Evolutionary conservation across 1,139 yeast genomes (phyloP).

Genomic region (Suhomyces panamericanus): DNA sequence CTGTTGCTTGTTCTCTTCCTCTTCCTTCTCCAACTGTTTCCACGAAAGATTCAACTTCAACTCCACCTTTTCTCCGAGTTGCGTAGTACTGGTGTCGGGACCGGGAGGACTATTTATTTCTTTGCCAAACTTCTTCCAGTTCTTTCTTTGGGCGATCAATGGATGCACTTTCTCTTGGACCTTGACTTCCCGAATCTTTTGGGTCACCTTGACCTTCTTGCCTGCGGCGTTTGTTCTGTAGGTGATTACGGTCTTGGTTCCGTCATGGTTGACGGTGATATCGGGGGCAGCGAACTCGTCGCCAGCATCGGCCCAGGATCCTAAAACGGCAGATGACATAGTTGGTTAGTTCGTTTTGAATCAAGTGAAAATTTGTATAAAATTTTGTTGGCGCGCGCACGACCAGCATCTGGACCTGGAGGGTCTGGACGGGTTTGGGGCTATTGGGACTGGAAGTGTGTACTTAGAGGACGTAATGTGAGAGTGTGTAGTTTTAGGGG

Average conservation of each 20-base stretch:
- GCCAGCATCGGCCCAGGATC: constrained; percentile 69
- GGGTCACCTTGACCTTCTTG: constrained; percentile 84
- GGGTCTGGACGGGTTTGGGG: not conserved
- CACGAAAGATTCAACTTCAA: constrained; percentile 69
- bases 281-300: constrained; percentile 68
- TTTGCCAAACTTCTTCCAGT: constrained; percentile 81
- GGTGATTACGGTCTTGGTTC: constrained; percentile 84
- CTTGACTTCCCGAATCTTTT: constrained; percentile 72
- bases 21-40: constrained; percentile 62
- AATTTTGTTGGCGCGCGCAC: constrained; percentile 10
- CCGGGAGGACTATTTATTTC: constrained; percentile 79
- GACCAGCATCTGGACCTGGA: not conserved
- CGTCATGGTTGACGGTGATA: constrained; percentile 76
- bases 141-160: constrained; percentile 67
- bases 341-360: constrained; percentile 24
- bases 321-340: constrained; percentile 44
- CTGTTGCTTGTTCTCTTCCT: constrained; percentile 61
- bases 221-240: constrained; percentile 77
- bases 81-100: constrained; percentile 87
- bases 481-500: not conserved
- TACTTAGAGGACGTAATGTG: too few relatives aligned
- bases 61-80: constrained; percentile 79
- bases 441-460: not conserved
- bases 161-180: constrained; percentile 84
- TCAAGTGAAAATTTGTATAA: constrained; percentile 10